These are phyloP conservation scores for Hypoxylon crocopeplum DNA, from an alignment of 495 filamentous ascomycete species.

Conservation along the genomic window DNA sequence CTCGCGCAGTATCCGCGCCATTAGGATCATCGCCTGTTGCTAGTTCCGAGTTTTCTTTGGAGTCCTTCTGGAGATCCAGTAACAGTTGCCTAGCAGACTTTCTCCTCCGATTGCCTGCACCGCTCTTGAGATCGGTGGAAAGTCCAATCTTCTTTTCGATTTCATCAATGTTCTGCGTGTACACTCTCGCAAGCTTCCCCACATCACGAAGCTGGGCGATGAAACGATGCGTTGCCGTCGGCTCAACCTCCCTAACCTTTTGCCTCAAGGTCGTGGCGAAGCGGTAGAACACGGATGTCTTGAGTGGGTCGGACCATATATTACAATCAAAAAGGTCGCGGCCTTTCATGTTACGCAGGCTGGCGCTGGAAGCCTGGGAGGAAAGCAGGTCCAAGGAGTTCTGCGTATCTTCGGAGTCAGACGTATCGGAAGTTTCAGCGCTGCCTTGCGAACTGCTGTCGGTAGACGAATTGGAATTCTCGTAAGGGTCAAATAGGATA, in stretches of 20 bases:
- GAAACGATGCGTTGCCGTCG: conserved; percentile 65
- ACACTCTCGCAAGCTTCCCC: conserved; percentile 68
- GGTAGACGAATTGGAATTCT: conserved; percentile 37
- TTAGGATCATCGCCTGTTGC: conserved; percentile 3
- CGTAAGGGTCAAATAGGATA: conserved; percentile 51
- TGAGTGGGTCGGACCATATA: conserved; percentile 67
- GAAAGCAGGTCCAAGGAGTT: conserved; percentile 46
- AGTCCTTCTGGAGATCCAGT: conserved; percentile 21
- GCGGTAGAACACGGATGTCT: conserved; percentile 70
- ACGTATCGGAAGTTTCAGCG: conserved; percentile 41
- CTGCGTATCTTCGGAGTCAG: conserved; percentile 47
- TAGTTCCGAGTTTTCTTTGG: conserved; percentile 21
- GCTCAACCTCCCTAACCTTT: conserved; percentile 62
- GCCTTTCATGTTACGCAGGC: conserved; percentile 66
- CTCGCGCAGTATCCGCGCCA: conserved; percentile 11
- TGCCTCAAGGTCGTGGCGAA: conserved; percentile 69
- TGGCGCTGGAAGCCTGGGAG: conserved; percentile 50
- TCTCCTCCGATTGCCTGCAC: conserved; percentile 60
- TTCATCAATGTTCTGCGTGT: conserved; percentile 77
- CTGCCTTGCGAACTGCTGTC: conserved; percentile 39
- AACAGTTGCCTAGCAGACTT: conserved; percentile 31
- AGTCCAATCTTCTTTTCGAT: conserved; percentile 71
- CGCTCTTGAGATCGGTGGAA: conserved; percentile 56
- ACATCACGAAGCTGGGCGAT: conserved; percentile 66
- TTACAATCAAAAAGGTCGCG: conserved; percentile 71